phyloP scores from a whole-genome alignment of 139 green algal species.

The Tetratostichococcus sp. region DNA sequence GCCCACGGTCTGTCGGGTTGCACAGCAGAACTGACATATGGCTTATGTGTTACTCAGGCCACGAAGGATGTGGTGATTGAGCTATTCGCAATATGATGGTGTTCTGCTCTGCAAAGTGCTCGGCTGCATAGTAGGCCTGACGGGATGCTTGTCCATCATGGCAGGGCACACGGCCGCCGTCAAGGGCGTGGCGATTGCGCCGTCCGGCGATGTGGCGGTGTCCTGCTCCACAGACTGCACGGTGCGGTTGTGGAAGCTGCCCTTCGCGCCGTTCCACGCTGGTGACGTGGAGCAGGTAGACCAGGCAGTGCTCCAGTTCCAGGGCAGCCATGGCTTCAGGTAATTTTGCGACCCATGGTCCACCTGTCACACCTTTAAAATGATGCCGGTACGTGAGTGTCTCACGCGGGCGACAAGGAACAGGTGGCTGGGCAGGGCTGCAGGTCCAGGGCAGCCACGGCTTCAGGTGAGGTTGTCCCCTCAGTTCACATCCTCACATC shows the following conservation, averaged over 20 bases:
- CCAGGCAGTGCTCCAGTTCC: slow-evolving; percentile 68
- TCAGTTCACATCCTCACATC: too few species aligned
- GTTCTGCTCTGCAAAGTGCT: too few species aligned
- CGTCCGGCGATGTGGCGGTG: slow-evolving; percentile 70
- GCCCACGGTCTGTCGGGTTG: too few species aligned
- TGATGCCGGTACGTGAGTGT: too few species aligned
- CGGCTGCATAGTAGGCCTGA: too few species aligned
- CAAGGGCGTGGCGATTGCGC: slow-evolving; percentile 71
- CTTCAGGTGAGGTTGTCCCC: too few species aligned
- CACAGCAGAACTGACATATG: too few species aligned
- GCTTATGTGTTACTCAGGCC: too few species aligned
- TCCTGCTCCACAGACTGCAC: slow-evolving; percentile 83
- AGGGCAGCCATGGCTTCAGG: slow-evolving; percentile 28
- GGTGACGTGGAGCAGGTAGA: slow-evolving; percentile 55
- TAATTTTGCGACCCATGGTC: too few species aligned
- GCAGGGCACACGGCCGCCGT: slow-evolving; percentile 35
- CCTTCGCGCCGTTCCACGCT: slow-evolving; percentile 68
- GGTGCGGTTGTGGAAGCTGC: slow-evolving; percentile 84
- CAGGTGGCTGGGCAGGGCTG: slow-evolving; percentile 53
- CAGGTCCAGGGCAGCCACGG: slow-evolving; percentile 56
- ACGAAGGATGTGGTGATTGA: too few species aligned
- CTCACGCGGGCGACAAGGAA: slow-evolving; percentile 57
- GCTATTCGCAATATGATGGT: too few species aligned
- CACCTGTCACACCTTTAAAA: too few species aligned
- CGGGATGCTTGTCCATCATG: background rate